phyloP scores from a whole-genome alignment of 2,329 filamentous ascomycete genomes.

The Paracamarosporium sp. region DNA sequence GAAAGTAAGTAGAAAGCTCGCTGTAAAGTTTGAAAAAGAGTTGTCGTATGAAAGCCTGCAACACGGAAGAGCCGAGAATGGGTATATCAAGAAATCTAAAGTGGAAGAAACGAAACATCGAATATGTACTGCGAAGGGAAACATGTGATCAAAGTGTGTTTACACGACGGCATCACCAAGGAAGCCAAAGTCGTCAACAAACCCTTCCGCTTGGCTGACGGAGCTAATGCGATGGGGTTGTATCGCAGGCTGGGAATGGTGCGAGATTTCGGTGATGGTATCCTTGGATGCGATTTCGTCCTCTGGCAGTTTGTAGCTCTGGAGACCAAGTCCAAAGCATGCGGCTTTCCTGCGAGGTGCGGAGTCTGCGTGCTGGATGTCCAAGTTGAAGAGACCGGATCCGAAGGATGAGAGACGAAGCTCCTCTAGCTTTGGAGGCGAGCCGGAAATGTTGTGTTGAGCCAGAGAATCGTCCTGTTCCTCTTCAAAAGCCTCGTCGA shows the following conservation, averaged over 20 bases:
- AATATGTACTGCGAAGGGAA: constrained; percentile 11
- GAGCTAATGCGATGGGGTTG: constrained; percentile 28
- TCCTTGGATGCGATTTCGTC: constrained; percentile 32
- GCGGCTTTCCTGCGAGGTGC: constrained; percentile 36
- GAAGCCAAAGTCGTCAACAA: constrained; percentile 44
- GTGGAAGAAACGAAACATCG: background rate
- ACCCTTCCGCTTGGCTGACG: constrained; percentile 27
- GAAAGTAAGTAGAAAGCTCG: background rate
- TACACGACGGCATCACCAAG: constrained; percentile 38
- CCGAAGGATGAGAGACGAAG: constrained; percentile 37
- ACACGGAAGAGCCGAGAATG: background rate
- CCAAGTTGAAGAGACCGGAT: constrained; percentile 35
- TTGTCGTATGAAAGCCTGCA: background rate
- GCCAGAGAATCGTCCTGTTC: background rate
- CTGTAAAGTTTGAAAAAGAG: background rate
- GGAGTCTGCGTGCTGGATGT: constrained; percentile 27
- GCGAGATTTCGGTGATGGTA: constrained; percentile 30
- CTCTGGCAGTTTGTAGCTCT: constrained; percentile 41
- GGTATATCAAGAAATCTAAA: constrained; percentile 7
- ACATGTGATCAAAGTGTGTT: background rate
- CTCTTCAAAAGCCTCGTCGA: constrained; percentile 14
- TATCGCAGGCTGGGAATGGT: constrained; percentile 15
- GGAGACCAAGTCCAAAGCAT: constrained; percentile 41
- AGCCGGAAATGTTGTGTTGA: constrained; percentile 17
- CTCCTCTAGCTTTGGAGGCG: constrained; percentile 30